A percentile compares a stretch with the other conserved stretches of the same genome.
Conservation (phyloP, 176 grass and related monocot genomes). For the Saccharum spontaneum region DNA sequence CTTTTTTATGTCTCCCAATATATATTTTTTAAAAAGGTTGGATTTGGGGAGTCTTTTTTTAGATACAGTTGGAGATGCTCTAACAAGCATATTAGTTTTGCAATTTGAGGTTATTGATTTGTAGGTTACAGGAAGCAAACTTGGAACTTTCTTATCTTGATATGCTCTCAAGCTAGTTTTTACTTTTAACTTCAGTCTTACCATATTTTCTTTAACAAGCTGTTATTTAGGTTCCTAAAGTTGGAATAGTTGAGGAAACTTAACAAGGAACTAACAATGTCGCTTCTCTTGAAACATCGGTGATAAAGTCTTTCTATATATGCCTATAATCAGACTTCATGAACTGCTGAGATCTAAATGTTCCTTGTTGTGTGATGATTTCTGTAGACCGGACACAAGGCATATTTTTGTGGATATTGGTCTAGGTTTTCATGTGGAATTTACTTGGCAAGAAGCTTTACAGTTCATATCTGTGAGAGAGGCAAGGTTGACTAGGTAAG, state of each 20-base stretch:
- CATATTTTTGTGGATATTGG: constrained; percentile 92
- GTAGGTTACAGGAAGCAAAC: neutral
- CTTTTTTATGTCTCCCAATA: no score
- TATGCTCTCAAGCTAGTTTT: constrained; percentile 1
- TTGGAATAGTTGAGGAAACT: neutral
- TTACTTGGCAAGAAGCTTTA: constrained; percentile 86
- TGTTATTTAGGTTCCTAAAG: constrained; percentile 16
- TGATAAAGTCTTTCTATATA: neutral
- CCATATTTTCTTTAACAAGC: neutral
- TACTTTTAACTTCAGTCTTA: constrained; percentile 12
- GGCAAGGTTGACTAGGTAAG: constrained; percentile 70
- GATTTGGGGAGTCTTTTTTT: no score
- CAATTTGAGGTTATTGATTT: neutral
- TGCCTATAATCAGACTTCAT: neutral
- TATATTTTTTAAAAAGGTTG: no score
- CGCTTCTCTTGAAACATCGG: neutral
- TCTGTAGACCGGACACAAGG: constrained; percentile 64
- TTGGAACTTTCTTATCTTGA: neutral
- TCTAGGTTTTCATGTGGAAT: constrained; percentile 96
- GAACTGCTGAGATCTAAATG: neutral
- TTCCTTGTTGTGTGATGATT: neutral
- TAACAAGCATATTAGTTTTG: neutral
- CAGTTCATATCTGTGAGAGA: constrained; percentile 89
- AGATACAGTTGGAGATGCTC: no score
- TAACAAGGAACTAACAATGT: neutral